Percentiles rank a stretch among this genome's conserved stretches.
Evolutionary conservation across 1,139 yeast genomes (phyloP).

Genomic region (Pichia sp.): DNA sequence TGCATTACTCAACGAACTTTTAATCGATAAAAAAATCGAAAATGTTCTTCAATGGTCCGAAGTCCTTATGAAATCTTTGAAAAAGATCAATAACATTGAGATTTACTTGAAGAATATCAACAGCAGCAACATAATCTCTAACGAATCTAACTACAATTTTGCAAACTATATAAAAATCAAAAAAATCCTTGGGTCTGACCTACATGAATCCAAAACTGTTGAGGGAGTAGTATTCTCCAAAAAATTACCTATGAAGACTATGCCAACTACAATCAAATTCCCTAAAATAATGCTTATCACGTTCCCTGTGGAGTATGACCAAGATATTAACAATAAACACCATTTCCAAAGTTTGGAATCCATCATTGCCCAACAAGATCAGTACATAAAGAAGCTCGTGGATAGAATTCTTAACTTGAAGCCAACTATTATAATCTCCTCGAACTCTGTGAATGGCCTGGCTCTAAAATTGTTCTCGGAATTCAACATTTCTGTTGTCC

Average conservation of each 20-base stretch:
- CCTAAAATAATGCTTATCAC: constrained; percentile 81
- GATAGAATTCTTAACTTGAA: constrained; percentile 70
- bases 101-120: constrained; percentile 42
- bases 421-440: constrained; percentile 78
- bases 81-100: constrained; percentile 44
- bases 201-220: constrained; percentile 56
- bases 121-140: not conserved
- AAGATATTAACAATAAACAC: constrained; percentile 34
- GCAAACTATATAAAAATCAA: constrained; percentile 85
- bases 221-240: constrained; percentile 87
- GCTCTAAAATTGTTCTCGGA: constrained; percentile 71
- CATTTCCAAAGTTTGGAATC: constrained; percentile 38
- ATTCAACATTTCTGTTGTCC: constrained; percentile 73
- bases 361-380: constrained; percentile 83
- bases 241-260: constrained; percentile 72
- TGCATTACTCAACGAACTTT: constrained; percentile 56
- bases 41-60: constrained; percentile 55
- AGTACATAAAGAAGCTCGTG: constrained; percentile 76
- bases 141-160: constrained; percentile 70
- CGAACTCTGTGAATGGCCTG: constrained; percentile 78
- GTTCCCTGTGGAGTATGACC: constrained; percentile 88
- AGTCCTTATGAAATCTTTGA: constrained; percentile 45
- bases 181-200: constrained; percentile 62
- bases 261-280: constrained; percentile 59
- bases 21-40: constrained; percentile 62